Evolutionary conservation across 2,329 filamentous ascomycete species (phyloP).

Genomic region (Helotiales sp.): DNA sequence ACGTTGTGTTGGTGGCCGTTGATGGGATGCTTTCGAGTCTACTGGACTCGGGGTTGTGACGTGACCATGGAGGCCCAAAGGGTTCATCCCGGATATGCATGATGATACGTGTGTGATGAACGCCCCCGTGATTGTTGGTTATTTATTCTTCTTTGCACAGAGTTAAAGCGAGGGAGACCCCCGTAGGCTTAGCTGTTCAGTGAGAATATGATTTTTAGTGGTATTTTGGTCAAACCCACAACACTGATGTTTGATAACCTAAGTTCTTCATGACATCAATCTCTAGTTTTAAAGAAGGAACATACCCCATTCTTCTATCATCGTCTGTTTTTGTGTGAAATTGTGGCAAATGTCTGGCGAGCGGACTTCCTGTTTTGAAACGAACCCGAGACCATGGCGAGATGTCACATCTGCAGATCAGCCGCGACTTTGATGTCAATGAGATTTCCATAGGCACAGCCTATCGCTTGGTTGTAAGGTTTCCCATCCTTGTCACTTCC

Average conservation of each 20-base stretch:
- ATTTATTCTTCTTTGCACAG: not conserved
- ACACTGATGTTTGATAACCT: too few relatives aligned
- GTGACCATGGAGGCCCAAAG: not conserved
- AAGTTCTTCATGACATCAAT: too few relatives aligned
- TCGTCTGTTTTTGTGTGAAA: not conserved
- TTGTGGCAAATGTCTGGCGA: not conserved
- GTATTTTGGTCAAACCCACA: too few relatives aligned
- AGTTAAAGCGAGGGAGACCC: not conserved
- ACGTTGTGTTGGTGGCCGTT: not conserved
- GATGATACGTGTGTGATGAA: not conserved
- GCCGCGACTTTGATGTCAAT: too few relatives aligned
- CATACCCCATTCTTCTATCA: not conserved
- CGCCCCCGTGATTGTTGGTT: not conserved
- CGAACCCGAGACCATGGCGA: not conserved
- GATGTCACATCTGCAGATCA: too few relatives aligned
- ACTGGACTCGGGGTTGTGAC: not conserved
- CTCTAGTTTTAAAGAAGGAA: too few relatives aligned
- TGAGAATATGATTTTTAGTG: too few relatives aligned
- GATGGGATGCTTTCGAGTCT: not conserved
- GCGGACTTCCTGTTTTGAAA: not conserved
- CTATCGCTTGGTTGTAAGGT: too few relatives aligned
- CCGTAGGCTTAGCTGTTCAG: not conserved
- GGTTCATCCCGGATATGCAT: not conserved
- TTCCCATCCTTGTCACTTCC: not conserved
- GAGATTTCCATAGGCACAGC: too few relatives aligned